phyloP scores from a whole-genome alignment of 2,329 filamentous ascomycete species.

The Emergomyces orientalis region DNA sequence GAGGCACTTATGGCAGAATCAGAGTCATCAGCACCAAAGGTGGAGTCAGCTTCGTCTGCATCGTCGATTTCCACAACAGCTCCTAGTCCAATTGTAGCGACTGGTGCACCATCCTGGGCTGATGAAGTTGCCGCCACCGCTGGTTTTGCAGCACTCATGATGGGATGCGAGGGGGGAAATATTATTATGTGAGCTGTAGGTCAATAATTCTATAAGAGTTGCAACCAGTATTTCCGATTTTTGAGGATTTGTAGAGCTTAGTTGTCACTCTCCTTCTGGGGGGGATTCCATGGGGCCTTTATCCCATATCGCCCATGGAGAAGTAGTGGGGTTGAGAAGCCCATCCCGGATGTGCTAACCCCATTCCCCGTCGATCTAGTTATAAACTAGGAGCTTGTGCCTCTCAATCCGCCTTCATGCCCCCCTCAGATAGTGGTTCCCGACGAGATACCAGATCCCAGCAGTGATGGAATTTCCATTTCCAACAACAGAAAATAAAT shows the following conservation, averaged over 20 bases:
- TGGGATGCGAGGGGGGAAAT: background rate
- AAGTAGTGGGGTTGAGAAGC: background rate
- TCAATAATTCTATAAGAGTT: background rate
- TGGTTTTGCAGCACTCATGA: background rate
- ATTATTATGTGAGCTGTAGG: background rate
- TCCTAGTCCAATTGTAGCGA: too few species aligned
- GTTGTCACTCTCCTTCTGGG: background rate
- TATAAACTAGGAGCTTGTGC: too few species aligned
- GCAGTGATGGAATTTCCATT: too few species aligned
- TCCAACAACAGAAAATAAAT: too few species aligned
- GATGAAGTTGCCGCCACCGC: background rate
- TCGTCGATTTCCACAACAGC: background rate
- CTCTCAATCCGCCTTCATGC: too few species aligned
- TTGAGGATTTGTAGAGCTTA: background rate
- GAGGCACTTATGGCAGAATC: constrained; percentile 12
- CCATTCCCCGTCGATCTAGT: background rate
- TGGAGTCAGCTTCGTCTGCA: background rate
- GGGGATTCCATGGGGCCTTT: background rate
- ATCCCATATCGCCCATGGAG: background rate
- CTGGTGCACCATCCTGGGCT: background rate
- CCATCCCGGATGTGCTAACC: background rate
- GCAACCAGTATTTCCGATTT: background rate
- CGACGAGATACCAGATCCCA: too few species aligned
- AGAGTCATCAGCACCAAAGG: background rate
- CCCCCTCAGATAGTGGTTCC: too few species aligned